phyloP scores from a whole-genome alignment of 202 grass and related monocot species.

The Panicum hallii region DNA sequence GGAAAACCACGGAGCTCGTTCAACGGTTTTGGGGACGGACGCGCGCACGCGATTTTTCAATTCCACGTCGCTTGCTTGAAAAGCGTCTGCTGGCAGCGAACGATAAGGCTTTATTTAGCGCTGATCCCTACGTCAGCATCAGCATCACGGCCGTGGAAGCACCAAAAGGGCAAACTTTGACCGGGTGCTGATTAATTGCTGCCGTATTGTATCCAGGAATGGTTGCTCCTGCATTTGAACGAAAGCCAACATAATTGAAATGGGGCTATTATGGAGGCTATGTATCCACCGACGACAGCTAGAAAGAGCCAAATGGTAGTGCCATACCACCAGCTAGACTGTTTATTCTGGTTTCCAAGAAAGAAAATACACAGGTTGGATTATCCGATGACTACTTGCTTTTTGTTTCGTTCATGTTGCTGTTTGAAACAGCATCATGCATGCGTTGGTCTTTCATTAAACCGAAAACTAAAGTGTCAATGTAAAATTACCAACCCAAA shows the following conservation, averaged over 20 bases:
- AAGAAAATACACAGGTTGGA: neutral
- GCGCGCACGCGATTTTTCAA: constrained; percentile 3
- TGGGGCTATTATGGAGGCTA: neutral
- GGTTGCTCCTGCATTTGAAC: neutral
- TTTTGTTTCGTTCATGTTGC: neutral
- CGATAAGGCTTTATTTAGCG: neutral
- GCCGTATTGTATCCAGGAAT: neutral
- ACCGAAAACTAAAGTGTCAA: neutral
- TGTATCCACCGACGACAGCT: neutral
- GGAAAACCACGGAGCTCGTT: constrained; percentile 44
- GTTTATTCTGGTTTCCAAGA: neutral
- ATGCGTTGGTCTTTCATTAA: neutral
- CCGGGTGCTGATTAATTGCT: neutral
- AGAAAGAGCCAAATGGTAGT: neutral
- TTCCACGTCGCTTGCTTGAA: constrained; percentile 14
- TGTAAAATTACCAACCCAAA: neutral
- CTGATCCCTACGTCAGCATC: constrained; percentile 12
- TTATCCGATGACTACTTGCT: neutral
- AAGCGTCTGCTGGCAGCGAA: neutral
- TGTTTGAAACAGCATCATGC: constrained; percentile 2
- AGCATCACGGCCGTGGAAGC: neutral
- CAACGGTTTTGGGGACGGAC: constrained; percentile 37
- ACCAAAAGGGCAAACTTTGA: constrained; percentile 21
- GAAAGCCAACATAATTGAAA: neutral
- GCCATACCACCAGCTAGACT: neutral